phyloP scores from a whole-genome alignment of 2,329 filamentous ascomycete species.

The Pseudodiploospora longispora region DNA sequence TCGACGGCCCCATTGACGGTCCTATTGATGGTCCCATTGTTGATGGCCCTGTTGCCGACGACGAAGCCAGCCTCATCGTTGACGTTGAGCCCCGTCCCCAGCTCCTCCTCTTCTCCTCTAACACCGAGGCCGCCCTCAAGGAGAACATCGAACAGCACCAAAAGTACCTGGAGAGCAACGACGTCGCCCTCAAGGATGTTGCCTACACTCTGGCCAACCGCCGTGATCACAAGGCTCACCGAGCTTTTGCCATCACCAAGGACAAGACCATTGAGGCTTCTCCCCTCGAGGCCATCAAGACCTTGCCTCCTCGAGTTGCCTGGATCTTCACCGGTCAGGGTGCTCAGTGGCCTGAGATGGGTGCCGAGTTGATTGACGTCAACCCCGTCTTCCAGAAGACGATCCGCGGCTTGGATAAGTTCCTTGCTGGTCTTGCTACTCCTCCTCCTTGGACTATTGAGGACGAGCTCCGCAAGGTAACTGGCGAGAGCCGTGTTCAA shows the following conservation, averaged over 20 bases:
- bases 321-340: constrained; percentile 28
- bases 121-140: constrained; percentile 5
- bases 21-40: too few species aligned
- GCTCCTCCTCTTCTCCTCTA: constrained; percentile 14
- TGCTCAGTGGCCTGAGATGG: constrained; percentile 27
- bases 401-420: constrained; percentile 6
- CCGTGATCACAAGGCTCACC: constrained; percentile 19
- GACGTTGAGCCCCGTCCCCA: not conserved
- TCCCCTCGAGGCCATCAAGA: not conserved
- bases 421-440: constrained; percentile 2
- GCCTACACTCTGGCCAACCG: constrained; percentile 12
- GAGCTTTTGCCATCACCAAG: constrained; percentile 16
- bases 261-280: not conserved
- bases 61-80: too few species aligned
- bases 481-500: constrained; percentile 17
- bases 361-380: constrained; percentile 12
- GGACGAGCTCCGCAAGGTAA: constrained; percentile 12
- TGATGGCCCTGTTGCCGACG: too few species aligned
- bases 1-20: too few species aligned
- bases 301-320: not conserved
- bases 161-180: constrained; percentile 13
- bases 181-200: constrained; percentile 1
- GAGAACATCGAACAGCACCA: constrained; percentile 10
- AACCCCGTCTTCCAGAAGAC: constrained; percentile 5
- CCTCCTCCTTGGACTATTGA: constrained; percentile 11